Base-by-base conservation (phyloP, 768 basidiomycete species). In the Lentinula aciculospora region DNA sequence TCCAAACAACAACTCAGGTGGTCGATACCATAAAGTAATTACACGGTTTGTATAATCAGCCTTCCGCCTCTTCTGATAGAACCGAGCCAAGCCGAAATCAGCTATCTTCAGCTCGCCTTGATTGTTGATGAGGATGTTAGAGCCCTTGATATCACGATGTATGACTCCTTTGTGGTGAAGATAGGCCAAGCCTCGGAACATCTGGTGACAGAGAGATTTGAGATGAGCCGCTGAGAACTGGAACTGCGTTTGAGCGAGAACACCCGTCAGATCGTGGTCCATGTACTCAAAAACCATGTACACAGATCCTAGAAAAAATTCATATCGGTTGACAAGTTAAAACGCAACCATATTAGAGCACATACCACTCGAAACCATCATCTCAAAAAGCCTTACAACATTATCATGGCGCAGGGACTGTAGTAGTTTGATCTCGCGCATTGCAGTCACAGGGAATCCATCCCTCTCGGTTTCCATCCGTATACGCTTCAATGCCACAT, bases 251-350 rank as follows among this genome's bases (percentile, higher is more conserved):
- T 98, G 95, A 2, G 93, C 91, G 27, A 99, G 78, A 51, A 98
- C 80, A 3, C 97, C 97, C 2, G 95, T 98, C 55, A 99, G 77
- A 68, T 99, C 97, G 68, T 98, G 96, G 65, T 99, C 94, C 92
- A 97, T 92, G 71, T 99, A 99, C 70, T 98, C 95, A 66, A 98
- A 94, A 37, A 99, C 96, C 97, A 99, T 99, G 73, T 93, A 96
- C 40, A 97, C 95, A 48, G 89, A 87, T 58, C 94, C 96, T 98
- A 65, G 59, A 27, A n/a, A n/a, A n/a, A n/a, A n/a, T n/a, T 34
- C 3, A 21, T 39, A 13, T 17, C 27, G 39, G 17, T 53, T n/a
- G 39, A 40, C 60, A 60, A 58, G 62, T 7, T 32, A 45, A 53
- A 39, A 39, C 13, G 3, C 60, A 15, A 32, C 28, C 29, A 45